phyloP scores from a whole-genome alignment of 139 green algal species.

The Asterochloris sp. region DNA sequence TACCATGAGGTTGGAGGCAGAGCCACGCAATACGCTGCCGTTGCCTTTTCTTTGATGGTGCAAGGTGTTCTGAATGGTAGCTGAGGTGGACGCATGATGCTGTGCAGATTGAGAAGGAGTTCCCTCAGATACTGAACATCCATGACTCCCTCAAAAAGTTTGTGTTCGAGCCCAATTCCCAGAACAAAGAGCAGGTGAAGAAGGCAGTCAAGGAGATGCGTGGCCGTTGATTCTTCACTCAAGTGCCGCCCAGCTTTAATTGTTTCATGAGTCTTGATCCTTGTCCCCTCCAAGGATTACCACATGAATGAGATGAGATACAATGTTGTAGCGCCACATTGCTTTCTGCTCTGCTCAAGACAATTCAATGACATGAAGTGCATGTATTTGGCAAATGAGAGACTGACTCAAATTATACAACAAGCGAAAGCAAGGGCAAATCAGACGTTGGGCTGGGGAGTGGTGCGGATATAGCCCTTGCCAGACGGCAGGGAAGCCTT shows the following conservation, averaged over 20 bases:
- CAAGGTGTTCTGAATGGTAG: background rate
- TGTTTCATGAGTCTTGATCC: too few species aligned
- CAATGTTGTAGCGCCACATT: too few species aligned
- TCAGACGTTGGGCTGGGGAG: slow-evolving; percentile 17
- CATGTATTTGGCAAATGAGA: too few species aligned
- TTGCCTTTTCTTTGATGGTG: background rate
- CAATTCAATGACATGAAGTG: too few species aligned
- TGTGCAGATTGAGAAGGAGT: slow-evolving; percentile 81
- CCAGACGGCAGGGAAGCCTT: slow-evolving; percentile 16
- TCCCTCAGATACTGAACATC: slow-evolving; percentile 88
- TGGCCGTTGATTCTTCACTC: background rate
- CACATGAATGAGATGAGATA: too few species aligned
- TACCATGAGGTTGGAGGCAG: too few species aligned
- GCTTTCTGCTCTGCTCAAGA: too few species aligned
- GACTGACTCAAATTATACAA: too few species aligned
- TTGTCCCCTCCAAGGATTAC: too few species aligned
- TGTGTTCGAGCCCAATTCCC: slow-evolving; percentile 67
- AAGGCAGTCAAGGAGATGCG: slow-evolving; percentile 15
- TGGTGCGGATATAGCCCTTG: slow-evolving; percentile 26
- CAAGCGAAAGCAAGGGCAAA: background rate
- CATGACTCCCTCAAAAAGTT: slow-evolving; percentile 91
- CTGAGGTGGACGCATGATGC: background rate
- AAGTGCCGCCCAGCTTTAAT: too few species aligned
- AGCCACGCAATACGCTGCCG: too few species aligned
- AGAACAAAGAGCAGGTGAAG: slow-evolving; percentile 13